Conservation (phyloP, 108 stramenopile species). For the Nannochloropsis salina region DNA sequence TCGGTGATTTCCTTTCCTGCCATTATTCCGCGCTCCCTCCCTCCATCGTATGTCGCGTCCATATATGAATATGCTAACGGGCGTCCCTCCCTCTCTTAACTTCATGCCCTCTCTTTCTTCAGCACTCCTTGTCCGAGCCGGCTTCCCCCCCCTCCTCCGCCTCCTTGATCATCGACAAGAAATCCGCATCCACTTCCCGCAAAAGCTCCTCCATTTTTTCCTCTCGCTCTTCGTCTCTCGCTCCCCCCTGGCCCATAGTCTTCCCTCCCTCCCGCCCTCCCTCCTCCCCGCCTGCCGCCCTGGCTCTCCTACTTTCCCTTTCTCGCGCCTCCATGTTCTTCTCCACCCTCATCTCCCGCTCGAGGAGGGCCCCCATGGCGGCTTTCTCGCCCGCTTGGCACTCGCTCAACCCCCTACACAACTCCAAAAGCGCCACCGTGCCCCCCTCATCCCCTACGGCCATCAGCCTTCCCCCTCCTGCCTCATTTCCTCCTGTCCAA, state of each 20-base stretch:
- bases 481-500: not conserved
- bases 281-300: conserved; percentile 24
- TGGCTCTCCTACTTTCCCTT: conserved; percentile 53
- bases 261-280: conserved; percentile 48
- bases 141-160: no score
- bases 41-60: not conserved
- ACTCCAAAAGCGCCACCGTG: conserved; percentile 71
- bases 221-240: conserved; percentile 48
- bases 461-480: conserved; percentile 62
- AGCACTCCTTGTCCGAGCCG: no score
- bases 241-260: conserved; percentile 30
- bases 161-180: conserved; percentile 58
- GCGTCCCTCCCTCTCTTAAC: not conserved
- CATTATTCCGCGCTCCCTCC: not conserved
- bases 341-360: conserved; percentile 73
- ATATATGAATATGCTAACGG: not conserved
- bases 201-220: conserved; percentile 52
- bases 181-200: conserved; percentile 52
- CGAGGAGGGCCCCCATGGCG: conserved; percentile 66
- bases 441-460: conserved; percentile 75
- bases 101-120: not conserved
- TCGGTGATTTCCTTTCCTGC: not conserved
- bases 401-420: conserved; percentile 59
- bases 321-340: conserved; percentile 67
- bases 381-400: conserved; percentile 64